Evolutionary conservation across 805 yeast genomes (phyloP).

Genomic region (Isabelozyma pseudorhagii): DNA sequence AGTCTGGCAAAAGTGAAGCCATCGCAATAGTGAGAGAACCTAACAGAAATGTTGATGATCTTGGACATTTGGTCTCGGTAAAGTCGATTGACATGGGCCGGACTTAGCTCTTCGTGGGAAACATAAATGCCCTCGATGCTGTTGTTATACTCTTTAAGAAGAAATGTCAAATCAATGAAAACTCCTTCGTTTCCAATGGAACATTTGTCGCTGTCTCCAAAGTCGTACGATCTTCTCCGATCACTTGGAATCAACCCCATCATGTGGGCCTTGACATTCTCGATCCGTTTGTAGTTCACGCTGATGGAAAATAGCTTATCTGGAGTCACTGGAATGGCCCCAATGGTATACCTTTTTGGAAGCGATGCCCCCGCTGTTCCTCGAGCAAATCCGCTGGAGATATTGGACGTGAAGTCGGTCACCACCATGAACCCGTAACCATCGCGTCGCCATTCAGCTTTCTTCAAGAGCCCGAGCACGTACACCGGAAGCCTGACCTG

Average conservation of each 20-base stretch:
- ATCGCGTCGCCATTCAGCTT: slow-evolving; percentile 4
- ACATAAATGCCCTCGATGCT: slow-evolving; percentile 7
- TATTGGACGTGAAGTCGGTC: slow-evolving; percentile 9
- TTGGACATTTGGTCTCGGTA: background rate
- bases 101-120: slow-evolving; percentile 1
- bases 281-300: slow-evolving; percentile 3
- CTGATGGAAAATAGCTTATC: slow-evolving; percentile 4
- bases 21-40: background rate
- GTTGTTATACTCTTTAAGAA: slow-evolving; percentile 7
- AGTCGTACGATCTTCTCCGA: slow-evolving; percentile 5
- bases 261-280: slow-evolving; percentile 1
- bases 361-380: background rate
- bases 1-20: slow-evolving; percentile 1
- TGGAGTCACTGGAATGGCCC: background rate
- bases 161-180: slow-evolving; percentile 5
- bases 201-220: slow-evolving; percentile 4
- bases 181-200: slow-evolving; percentile 8
- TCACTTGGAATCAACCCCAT: slow-evolving; percentile 2
- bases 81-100: background rate
- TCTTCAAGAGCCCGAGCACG: slow-evolving; percentile 6
- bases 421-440: slow-evolving; percentile 9
- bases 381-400: background rate
- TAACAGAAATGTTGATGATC: background rate
- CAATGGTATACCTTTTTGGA: background rate
- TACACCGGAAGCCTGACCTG: slow-evolving; percentile 9